These are phyloP conservation scores for Populus euphratica DNA, from an alignment of 345 rosid genomes.

Conservation along the genomic window DNA sequence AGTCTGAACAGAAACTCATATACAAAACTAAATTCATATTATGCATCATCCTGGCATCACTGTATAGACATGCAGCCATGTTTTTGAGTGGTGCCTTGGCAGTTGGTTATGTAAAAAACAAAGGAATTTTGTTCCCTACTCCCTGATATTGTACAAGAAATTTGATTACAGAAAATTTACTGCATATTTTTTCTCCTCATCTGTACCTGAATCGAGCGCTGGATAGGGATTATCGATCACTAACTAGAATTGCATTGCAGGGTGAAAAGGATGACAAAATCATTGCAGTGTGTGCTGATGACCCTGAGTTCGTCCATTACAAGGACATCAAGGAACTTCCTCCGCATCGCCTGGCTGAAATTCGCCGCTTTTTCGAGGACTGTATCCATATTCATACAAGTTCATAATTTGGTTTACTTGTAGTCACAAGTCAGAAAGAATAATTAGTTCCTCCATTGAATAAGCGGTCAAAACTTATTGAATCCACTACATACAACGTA, in stretches of 20 bases:
- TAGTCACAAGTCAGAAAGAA: not conserved
- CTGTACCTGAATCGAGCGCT: not conserved
- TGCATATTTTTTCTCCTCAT: not conserved
- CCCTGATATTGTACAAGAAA: not conserved
- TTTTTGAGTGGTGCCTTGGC: too few relatives aligned
- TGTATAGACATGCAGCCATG: not conserved
- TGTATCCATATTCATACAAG: slow-evolving; percentile 54
- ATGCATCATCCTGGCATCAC: not conserved
- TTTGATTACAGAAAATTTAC: not conserved
- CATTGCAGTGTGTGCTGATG: slow-evolving; percentile 97
- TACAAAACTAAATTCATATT: not conserved
- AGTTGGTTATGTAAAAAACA: not conserved
- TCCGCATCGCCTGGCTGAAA: slow-evolving; percentile 97
- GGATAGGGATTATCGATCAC: not conserved
- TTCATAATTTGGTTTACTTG: slow-evolving; percentile 6
- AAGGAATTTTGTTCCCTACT: too few relatives aligned
- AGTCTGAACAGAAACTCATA: not conserved
- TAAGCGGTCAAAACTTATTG: not conserved
- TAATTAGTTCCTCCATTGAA: not conserved
- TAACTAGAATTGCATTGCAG: slow-evolving; percentile 32
- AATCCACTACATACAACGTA: not conserved
- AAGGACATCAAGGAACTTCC: slow-evolving; percentile 90
- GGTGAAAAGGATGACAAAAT: slow-evolving; percentile 98
- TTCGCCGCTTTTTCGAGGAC: slow-evolving; percentile 97
- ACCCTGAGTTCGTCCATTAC: slow-evolving; percentile 96